Evolutionary conservation across 164 flowering plant species (phyloP).

Genomic region (Nymphaea colorata): DNA sequence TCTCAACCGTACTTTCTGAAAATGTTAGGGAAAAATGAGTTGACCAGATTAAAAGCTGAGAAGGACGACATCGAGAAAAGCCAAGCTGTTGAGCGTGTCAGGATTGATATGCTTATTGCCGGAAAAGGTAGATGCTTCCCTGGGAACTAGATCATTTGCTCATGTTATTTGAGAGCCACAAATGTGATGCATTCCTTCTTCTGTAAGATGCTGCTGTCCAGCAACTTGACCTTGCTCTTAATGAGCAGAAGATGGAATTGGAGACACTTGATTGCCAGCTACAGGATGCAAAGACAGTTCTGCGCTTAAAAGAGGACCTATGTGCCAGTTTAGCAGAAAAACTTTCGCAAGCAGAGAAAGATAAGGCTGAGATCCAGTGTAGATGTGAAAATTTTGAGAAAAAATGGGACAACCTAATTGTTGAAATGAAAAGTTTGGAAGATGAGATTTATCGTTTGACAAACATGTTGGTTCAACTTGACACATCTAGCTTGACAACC

Average conservation of each 20-base stretch:
- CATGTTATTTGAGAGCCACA: background rate
- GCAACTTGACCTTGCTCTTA: conserved; percentile 43
- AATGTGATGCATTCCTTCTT: background rate
- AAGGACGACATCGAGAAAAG: conserved; percentile 39
- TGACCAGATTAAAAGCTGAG: conserved; percentile 42
- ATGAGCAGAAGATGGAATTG: conserved; percentile 24
- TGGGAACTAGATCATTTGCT: background rate
- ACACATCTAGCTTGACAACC: conserved; percentile 33
- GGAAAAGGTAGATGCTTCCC: conserved; percentile 54
- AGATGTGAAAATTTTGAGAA: conserved; percentile 30
- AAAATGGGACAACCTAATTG: conserved; percentile 28
- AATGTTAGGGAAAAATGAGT: conserved; percentile 50
- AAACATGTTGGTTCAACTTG: conserved; percentile 43
- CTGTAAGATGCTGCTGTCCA: conserved; percentile 45
- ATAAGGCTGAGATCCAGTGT: conserved; percentile 40
- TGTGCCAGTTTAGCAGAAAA: conserved; percentile 8
- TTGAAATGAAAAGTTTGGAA: conserved; percentile 44
- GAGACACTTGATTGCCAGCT: conserved; percentile 44
- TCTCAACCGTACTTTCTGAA: background rate
- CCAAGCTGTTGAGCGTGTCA: conserved; percentile 31
- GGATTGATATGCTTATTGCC: conserved; percentile 28
- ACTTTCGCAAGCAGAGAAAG: conserved; percentile 44
- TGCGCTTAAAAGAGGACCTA: conserved; percentile 47
- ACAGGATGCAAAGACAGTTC: conserved; percentile 32
- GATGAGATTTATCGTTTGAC: conserved; percentile 25